Conservation (phyloP, 106 monocot genomes). For the Narthecium ossifragum region DNA sequence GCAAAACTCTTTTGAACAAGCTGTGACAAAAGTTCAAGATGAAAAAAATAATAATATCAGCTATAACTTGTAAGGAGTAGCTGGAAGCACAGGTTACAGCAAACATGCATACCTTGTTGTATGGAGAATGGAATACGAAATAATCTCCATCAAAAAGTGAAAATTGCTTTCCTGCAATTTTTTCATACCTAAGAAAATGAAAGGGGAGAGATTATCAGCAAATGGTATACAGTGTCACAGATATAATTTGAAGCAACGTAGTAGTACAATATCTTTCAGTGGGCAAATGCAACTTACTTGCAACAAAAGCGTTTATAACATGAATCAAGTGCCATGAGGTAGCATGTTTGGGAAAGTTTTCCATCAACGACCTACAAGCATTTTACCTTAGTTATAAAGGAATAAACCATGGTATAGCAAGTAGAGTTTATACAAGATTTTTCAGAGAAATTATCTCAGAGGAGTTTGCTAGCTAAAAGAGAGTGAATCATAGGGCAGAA, state of each 20-base stretch:
- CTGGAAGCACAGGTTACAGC: too few relatives aligned
- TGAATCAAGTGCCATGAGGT: slow-evolving; percentile 91
- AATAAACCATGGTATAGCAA: too few relatives aligned
- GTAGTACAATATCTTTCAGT: too few relatives aligned
- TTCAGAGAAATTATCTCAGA: too few relatives aligned
- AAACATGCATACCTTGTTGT: slow-evolving; percentile 99
- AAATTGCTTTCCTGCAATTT: slow-evolving; percentile 68
- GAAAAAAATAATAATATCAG: too few relatives aligned
- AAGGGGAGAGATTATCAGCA: not conserved
- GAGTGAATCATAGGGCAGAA: too few relatives aligned
- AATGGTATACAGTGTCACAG: not conserved
- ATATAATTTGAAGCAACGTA: too few relatives aligned
- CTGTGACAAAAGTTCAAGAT: slow-evolving; percentile 34
- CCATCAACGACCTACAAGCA: slow-evolving; percentile 92
- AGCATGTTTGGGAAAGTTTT: slow-evolving; percentile 91
- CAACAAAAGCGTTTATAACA: slow-evolving; percentile 74
- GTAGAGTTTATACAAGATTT: too few relatives aligned
- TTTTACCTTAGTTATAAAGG: too few relatives aligned
- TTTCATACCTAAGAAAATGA: slow-evolving; percentile 57
- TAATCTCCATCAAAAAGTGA: slow-evolving; percentile 74
- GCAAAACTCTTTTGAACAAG: slow-evolving; percentile 99
- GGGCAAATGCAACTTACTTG: slow-evolving; percentile 47
- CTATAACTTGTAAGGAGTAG: too few relatives aligned
- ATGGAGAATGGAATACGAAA: slow-evolving; percentile 96
- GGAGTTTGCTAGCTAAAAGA: too few relatives aligned